Evolutionary conservation across 306 rosid genomes (phyloP), one percentile per base, ranked within the genome.

Genomic region (Crataegus laevigata): DNA sequence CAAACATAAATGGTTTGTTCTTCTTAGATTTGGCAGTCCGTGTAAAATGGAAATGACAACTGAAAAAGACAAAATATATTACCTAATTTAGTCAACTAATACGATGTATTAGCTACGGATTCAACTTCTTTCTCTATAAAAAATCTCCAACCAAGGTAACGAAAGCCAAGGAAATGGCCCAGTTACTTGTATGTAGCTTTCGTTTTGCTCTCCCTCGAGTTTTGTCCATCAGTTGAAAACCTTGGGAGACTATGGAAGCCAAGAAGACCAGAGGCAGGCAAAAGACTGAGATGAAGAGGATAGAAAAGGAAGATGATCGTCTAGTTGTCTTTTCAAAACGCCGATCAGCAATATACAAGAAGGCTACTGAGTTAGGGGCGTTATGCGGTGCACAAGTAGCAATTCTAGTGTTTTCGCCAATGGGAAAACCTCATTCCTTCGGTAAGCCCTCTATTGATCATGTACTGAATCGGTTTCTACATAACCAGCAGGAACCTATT

Each of bases 201-300:
- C 1, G 36, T 34, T 34, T 34, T 34, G 36, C 55, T 50, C 55
- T 15, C 7, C 55, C n/a, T 50, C 1, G n/a, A 42, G 47, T 50
- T 29, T 50, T 17, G n/a, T 50, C 55, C 54, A 47, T 13, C 18
- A 47, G 13, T 6, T 13, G 54, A 47, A 47, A 54, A 19, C 59
- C 24, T 19, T 54, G n/a, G n/a, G 6, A 6, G 2, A 19, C 59
- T 18, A 54, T 54, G 59, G 59, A 54, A 21, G 59, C 29, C 22
- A 52, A 10, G 61, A 29, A 13, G 26, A 43, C 64, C 12, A 69
- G 68, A 64, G 81, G 71, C 19, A 51, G 47, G 25, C 75, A 63
- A 62, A 77, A 24, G 42, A 70, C 62, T 0, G 81, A 77, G 21
- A 60, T 77, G 8, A 77, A 70, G 58, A 70, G 11, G n/a, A 77